Evolutionary conservation across 805 yeast species (phyloP), one percentile per base, ranked within the genome.

Genomic region (Spathaspora passalidarum): DNA sequence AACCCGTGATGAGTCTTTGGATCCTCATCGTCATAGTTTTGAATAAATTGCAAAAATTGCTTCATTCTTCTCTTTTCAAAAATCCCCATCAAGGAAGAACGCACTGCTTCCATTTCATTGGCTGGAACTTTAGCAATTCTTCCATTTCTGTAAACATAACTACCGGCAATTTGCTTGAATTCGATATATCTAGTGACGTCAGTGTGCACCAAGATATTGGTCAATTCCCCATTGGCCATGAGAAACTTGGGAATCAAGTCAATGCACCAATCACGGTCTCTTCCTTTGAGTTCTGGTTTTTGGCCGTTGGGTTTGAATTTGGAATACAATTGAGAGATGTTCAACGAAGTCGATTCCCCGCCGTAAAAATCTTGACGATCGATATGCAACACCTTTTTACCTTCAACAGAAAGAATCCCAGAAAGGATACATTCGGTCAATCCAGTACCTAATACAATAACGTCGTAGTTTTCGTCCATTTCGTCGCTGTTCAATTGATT

Each of bases 401-500:
- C 98, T 61, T 94, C 98, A n/a, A 92, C 96, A 8, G 97, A 89
- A 39, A 94, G 76, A 44, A 94, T 69, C 2, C 99, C 99, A 1
- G 97, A 89, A 38, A 94, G 78, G 49, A 94, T 86, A 73, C 99
- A 94, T 67, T 94, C 99, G 39, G 97, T 92, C 53, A 94, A 78
- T n/a, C 99, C 99, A 49, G 81, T 76, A 61, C 98, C 99, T 49
- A 92, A 78, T 21, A 92, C 97, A 56, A 94, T 92, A 50, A 92
- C 97, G 73, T 94, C 99, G 81, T 91, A 94, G 54, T 88, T 81
- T 68, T 91, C 97, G 69, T 94, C 98, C 96, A 94, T 89, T 42
- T 29, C 14, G 10, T n/a, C 14, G n/a, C n/a, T n/a, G n/a, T 13
- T 29, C 34, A 29, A 29, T 29, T 29, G 34, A 29, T 11, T n/a